Evolutionary conservation across 441 rosid species (phyloP).

Genomic region (Manihot esculenta): DNA sequence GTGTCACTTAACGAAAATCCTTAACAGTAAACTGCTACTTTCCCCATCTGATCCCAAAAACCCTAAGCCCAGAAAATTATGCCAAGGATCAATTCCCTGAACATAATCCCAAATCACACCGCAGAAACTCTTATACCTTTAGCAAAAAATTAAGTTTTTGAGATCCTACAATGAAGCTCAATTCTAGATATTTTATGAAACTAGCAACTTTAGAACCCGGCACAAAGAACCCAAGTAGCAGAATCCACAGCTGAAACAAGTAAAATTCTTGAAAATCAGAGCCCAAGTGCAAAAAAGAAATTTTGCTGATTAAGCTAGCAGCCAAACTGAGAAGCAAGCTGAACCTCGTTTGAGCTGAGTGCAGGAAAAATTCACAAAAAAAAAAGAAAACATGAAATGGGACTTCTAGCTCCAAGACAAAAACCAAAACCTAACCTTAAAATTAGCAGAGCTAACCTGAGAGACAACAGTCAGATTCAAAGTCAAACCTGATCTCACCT

Average conservation of each 20-base stretch:
- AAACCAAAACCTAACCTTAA: background rate
- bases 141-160: background rate
- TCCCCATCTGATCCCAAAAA: background rate
- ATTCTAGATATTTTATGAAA: background rate
- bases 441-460: background rate
- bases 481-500: background rate
- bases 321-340: slow-evolving; percentile 2
- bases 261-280: background rate
- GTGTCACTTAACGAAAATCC: slow-evolving; percentile 6
- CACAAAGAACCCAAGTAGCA: slow-evolving; percentile 2
- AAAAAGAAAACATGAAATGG: slow-evolving; percentile 4
- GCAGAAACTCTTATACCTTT: no score
- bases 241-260: slow-evolving; percentile 8
- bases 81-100: no score
- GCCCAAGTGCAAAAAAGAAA: background rate
- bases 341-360: slow-evolving; percentile 1
- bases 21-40: background rate
- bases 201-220: background rate
- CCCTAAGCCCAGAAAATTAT: background rate
- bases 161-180: background rate
- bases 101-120: no score
- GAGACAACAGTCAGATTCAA: background rate
- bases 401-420: background rate
- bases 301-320: background rate
- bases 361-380: background rate